phyloP scores from a whole-genome alignment of 2,329 filamentous ascomycete genomes.

The Westerdykella ornata region DNA sequence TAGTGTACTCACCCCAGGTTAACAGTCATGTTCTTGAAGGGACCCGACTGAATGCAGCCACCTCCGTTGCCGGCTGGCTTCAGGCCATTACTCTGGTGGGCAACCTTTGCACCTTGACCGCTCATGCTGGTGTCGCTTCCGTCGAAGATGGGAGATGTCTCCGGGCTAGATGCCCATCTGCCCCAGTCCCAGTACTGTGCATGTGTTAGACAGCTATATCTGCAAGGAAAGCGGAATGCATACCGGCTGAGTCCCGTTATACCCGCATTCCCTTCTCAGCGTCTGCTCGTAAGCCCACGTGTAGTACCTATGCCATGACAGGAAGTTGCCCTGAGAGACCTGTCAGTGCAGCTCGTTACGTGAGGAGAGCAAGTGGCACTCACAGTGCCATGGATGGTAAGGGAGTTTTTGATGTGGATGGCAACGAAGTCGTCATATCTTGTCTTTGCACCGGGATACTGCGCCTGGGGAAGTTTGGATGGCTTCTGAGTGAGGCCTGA shows the following conservation, averaged over 20 bases:
- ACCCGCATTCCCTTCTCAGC: slow-evolving; percentile 40
- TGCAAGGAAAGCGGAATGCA: slow-evolving; percentile 11
- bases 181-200: slow-evolving; percentile 51
- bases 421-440: slow-evolving; percentile 36
- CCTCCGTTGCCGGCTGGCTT: slow-evolving; percentile 49
- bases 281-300: slow-evolving; percentile 40
- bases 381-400: slow-evolving; percentile 29
- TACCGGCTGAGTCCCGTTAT: slow-evolving; percentile 38
- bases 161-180: slow-evolving; percentile 40
- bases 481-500: slow-evolving; percentile 20
- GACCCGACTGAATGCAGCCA: slow-evolving; percentile 49
- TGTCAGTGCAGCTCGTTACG: background rate
- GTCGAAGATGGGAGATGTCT: slow-evolving; percentile 51
- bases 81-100: slow-evolving; percentile 21
- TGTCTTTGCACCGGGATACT: slow-evolving; percentile 28
- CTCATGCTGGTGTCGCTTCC: slow-evolving; percentile 47
- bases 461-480: slow-evolving; percentile 14
- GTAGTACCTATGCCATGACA: slow-evolving; percentile 41
- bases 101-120: slow-evolving; percentile 42
- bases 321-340: slow-evolving; percentile 24
- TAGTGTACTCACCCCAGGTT: slow-evolving; percentile 23
- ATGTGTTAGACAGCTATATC: background rate
- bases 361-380: slow-evolving; percentile 1
- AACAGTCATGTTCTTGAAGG: slow-evolving; percentile 40
- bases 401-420: slow-evolving; percentile 34